Evolutionary conservation across 2,329 filamentous ascomycete species (phyloP).

Genomic region (Cladosporium oxysporum): DNA sequence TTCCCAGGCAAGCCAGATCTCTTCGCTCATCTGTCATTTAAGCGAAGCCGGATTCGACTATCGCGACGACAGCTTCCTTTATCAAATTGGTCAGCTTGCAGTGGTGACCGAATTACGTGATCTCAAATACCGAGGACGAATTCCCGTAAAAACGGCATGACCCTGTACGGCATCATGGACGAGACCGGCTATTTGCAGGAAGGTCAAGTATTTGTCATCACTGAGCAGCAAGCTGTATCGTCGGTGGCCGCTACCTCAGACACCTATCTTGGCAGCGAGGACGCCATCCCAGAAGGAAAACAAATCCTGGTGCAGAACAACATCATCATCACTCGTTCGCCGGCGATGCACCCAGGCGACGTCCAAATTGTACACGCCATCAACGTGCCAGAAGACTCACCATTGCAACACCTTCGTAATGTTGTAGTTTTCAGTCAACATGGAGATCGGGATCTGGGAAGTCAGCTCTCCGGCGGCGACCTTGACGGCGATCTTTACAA

Average conservation of each 20-base stretch:
- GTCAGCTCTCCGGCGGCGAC: conserved; percentile 77
- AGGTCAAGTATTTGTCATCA: conserved; percentile 67
- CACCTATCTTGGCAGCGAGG: not conserved
- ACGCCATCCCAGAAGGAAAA: conserved; percentile 27
- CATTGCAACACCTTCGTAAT: conserved; percentile 65
- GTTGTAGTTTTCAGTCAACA: conserved; percentile 76
- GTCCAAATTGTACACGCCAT: conserved; percentile 67
- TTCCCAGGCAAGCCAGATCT: conserved; percentile 61
- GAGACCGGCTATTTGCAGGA: conserved; percentile 70
- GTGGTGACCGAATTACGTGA: conserved; percentile 70
- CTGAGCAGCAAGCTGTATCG: conserved; percentile 40
- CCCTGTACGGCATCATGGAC: conserved; percentile 81
- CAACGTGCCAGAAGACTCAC: conserved; percentile 59
- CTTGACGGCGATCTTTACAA: conserved; percentile 83
- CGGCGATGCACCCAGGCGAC: conserved; percentile 80
- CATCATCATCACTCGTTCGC: conserved; percentile 73
- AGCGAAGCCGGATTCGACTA: conserved; percentile 64
- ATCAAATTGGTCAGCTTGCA: conserved; percentile 68
- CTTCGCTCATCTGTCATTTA: conserved; percentile 63
- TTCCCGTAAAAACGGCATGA: conserved; percentile 70
- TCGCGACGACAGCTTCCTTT: conserved; percentile 67
- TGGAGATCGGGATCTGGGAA: conserved; percentile 73
- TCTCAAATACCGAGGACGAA: conserved; percentile 77
- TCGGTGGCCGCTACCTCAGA: not conserved
- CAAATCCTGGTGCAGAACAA: conserved; percentile 40